phyloP scores from a whole-genome alignment of 1,284 basidiomycete species.

The Ustilago bromivora region DNA sequence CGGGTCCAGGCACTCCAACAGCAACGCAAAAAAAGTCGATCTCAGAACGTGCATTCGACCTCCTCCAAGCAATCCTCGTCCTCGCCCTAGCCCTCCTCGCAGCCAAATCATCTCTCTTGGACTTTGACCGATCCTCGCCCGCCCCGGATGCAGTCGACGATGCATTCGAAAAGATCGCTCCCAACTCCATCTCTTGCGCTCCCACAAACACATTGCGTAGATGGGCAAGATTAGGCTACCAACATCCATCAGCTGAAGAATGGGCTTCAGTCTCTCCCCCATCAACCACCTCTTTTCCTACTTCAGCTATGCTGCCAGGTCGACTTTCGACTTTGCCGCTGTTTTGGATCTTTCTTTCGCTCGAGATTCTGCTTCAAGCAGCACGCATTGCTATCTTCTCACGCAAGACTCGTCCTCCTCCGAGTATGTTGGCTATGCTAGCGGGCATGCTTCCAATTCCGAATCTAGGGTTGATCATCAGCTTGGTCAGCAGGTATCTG shows the following conservation, averaged over 20 bases:
- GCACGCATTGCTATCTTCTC: constrained; percentile 50
- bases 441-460: constrained; percentile 43
- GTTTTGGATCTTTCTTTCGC: constrained; percentile 66
- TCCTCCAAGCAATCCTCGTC: constrained; percentile 42
- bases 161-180: constrained; percentile 12
- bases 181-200: background rate
- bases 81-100: constrained; percentile 34
- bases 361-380: constrained; percentile 62
- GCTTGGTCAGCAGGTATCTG: constrained; percentile 33
- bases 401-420: constrained; percentile 37
- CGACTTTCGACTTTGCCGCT: constrained; percentile 44
- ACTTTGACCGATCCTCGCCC: constrained; percentile 29
- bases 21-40: constrained; percentile 21
- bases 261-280: constrained; percentile 17
- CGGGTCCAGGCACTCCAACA: constrained; percentile 17
- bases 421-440: constrained; percentile 35
- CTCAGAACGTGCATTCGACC: constrained; percentile 39
- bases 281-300: constrained; percentile 4
- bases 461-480: constrained; percentile 31
- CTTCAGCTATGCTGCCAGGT: constrained; percentile 1
- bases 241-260: constrained; percentile 26
- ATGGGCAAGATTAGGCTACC: constrained; percentile 61
- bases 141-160: constrained; percentile 23
- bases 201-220: constrained; percentile 31
- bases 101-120: constrained; percentile 45